phyloP scores from a whole-genome alignment of 2,329 filamentous ascomycete genomes.

The Fusarium transvaalense region DNA sequence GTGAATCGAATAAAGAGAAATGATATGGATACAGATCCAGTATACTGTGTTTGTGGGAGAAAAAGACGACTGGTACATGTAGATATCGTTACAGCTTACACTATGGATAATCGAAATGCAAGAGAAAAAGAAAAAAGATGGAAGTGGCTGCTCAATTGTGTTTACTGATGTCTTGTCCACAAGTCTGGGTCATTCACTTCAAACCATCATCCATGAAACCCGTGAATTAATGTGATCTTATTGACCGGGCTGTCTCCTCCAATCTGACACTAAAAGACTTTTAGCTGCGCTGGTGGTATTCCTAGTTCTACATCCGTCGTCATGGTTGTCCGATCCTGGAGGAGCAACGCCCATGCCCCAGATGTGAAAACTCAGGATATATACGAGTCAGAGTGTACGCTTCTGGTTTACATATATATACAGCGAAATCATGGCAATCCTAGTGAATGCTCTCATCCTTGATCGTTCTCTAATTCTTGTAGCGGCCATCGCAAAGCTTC shows the following conservation, averaged over 20 bases:
- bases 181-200: not conserved
- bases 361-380: not conserved
- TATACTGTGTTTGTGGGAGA: conserved; percentile 8
- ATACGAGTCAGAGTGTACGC: not conserved
- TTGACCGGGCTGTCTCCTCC: not conserved
- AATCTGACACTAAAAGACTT: not conserved
- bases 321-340: not conserved
- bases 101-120: conserved; percentile 17
- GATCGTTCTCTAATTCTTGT: conserved; percentile 47
- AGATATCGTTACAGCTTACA: conserved; percentile 31
- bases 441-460: conserved; percentile 33
- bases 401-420: not conserved
- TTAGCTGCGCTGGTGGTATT: not conserved
- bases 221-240: not conserved
- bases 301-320: not conserved
- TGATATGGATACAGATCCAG: conserved; percentile 19
- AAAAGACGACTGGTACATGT: conserved; percentile 15
- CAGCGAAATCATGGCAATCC: too few relatives aligned
- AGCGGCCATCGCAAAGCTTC: conserved; percentile 53
- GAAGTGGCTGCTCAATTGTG: not conserved
- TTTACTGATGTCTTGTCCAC: not conserved
- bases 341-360: not conserved
- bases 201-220: not conserved
- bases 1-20: conserved; percentile 42
- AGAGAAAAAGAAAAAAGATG: not conserved